Conservation (phyloP, 371 early-diverging fungal genomes). For the Mycotypha africana region DNA sequence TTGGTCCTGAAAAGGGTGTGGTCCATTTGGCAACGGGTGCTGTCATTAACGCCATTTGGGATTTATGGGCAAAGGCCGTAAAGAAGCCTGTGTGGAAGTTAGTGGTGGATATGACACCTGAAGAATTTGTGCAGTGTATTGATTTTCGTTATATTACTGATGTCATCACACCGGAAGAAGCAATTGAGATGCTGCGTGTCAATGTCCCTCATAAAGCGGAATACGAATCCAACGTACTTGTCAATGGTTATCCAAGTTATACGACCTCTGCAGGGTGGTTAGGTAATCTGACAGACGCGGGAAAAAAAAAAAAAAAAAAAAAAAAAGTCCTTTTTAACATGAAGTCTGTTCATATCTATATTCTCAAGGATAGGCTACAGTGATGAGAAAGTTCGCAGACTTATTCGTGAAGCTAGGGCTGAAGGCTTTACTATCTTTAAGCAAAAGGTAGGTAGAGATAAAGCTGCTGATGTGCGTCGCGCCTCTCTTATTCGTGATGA, state of each 20-base stretch:
- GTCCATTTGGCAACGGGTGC: conserved; percentile 49
- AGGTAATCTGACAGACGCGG: too few species aligned
- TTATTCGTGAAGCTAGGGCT: conserved; percentile 37
- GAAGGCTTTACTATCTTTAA: conserved; percentile 44
- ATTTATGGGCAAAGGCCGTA: conserved; percentile 49
- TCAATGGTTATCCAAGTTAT: conserved; percentile 42
- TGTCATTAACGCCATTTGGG: conserved; percentile 53
- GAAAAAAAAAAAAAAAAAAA: too few species aligned
- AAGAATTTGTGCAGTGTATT: conserved; percentile 44
- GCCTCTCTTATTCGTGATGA: conserved; percentile 45
- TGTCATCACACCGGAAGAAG: conserved; percentile 48
- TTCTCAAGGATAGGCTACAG: conserved; percentile 47
- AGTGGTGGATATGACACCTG: conserved; percentile 45
- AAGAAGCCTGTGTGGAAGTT: conserved; percentile 53
- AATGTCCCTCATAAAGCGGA: conserved; percentile 27
- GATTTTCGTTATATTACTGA: conserved; percentile 55
- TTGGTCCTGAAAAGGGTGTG: conserved; percentile 50
- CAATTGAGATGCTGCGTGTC: conserved; percentile 31
- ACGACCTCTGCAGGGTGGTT: conserved; percentile 50
- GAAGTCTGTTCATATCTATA: too few species aligned
- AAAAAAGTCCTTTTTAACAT: too few species aligned
- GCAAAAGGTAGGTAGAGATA: conserved; percentile 49
- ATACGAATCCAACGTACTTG: conserved; percentile 34
- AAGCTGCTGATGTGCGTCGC: conserved; percentile 39
- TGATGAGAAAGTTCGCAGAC: conserved; percentile 40